phyloP scores from a whole-genome alignment of 192 early-diverging fungal genomes.

The Podila horticola region DNA sequence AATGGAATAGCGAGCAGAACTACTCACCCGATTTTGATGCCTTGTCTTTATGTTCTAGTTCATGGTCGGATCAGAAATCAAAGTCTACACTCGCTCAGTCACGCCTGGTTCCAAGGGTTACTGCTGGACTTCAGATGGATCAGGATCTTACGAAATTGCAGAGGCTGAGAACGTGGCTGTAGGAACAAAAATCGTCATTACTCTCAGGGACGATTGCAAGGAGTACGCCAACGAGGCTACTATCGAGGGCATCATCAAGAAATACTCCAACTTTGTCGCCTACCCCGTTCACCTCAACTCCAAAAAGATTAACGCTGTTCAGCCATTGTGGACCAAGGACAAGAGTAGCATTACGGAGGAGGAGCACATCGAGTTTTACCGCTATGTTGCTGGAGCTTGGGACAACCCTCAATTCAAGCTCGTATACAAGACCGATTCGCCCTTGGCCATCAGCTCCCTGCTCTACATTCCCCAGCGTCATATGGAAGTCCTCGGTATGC shows the following conservation, averaged over 20 bases:
- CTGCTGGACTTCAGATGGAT: conserved; percentile 83
- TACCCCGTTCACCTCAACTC: conserved; percentile 69
- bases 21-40: neutral
- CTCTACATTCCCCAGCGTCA: conserved; percentile 70
- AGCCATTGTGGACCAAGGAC: conserved; percentile 70
- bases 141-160: conserved; percentile 79
- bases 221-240: conserved; percentile 62
- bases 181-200: conserved; percentile 86
- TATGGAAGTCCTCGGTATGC: conserved; percentile 65
- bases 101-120: conserved; percentile 70
- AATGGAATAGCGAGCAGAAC: neutral
- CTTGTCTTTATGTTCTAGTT: conserved; percentile 59
- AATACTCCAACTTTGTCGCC: conserved; percentile 74
- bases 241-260: conserved; percentile 69
- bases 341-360: conserved; percentile 63
- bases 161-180: conserved; percentile 82
- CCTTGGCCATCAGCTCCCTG: conserved; percentile 65
- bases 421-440: conserved; percentile 72
- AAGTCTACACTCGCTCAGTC: conserved; percentile 77
- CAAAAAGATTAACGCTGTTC: conserved; percentile 66
- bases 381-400: conserved; percentile 68
- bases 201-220: conserved; percentile 76
- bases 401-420: conserved; percentile 69
- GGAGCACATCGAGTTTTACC: conserved; percentile 70
- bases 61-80: conserved; percentile 83